Evolutionary conservation across 768 basidiomycete genomes (phyloP), one percentile per base, ranked within the genome.

Genomic region (Amyloporia xantha): DNA sequence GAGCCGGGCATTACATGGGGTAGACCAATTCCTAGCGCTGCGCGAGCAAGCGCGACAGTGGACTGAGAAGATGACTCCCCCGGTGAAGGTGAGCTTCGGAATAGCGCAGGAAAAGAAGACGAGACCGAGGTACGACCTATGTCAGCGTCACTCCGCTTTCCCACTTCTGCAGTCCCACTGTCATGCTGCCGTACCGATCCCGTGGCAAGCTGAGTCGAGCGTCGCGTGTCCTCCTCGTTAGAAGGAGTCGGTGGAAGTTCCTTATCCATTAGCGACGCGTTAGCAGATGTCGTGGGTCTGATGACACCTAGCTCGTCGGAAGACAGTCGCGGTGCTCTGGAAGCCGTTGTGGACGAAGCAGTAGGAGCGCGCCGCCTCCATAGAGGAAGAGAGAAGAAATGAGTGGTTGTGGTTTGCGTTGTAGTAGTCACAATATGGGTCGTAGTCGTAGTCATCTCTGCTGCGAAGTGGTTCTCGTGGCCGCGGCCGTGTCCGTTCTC

Each of bases 321-420:
- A 11, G 53, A 53, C 11, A 33, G 39, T 19, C 54, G 63, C 41
- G 64, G 59, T 41, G 56, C 49, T 47, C 56, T 65, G 48, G 65
- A 52, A 57, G 68, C 51, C 17, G 66, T 54, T 28, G 66, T 54
- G 25, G 56, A 59, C 20, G 69, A 59, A 19, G 61, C 54, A 41
- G 66, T 61, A 26, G 66, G 59, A 24, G 65, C 67, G 51, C 76
- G 81, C 56, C 76, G 82, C 58, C 71, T 76, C 83, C 82, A 84
- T 52, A 74, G 70, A 13, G 83, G 79, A 21, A 82, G 64, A 20
- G 84, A 81, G 64, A 86, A 79, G 66, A 86, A 79, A 64, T 79
- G 80, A 20, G 78, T 74, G 11, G 76, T 69, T 11, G 74, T 73
- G 44, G 70, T 68, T 11, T 74, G 73, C n/a, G 77, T 73, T 20